Conservation (phyloP, 805 yeast species). For the Priceomyces carsonii region DNA sequence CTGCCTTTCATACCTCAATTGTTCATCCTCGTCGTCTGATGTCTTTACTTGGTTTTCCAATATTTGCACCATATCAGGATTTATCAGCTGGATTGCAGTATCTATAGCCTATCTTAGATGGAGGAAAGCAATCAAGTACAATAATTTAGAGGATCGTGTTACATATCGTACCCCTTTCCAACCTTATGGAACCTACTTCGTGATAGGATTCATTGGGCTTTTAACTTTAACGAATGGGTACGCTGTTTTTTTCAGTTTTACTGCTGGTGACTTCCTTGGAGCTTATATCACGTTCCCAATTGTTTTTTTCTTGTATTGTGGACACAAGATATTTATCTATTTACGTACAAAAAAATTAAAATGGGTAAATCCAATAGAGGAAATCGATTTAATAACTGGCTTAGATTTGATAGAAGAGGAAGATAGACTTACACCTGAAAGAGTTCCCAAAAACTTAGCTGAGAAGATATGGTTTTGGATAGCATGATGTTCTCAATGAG, state of each 20-base stretch:
- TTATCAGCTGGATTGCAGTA: conserved; percentile 60
- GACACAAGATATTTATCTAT: conserved; percentile 52
- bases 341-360: conserved; percentile 5
- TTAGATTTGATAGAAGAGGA: conserved; percentile 53
- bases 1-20: conserved; percentile 54
- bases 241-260: conserved; percentile 61
- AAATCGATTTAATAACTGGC: conserved; percentile 57
- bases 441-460: conserved; percentile 31
- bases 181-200: conserved; percentile 58
- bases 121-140: conserved; percentile 60
- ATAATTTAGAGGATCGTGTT: conserved; percentile 53
- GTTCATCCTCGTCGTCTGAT: conserved; percentile 47
- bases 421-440: conserved; percentile 30
- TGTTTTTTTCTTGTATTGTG: conserved; percentile 52
- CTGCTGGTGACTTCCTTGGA: conserved; percentile 60
- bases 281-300: conserved; percentile 69
- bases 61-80: conserved; percentile 65
- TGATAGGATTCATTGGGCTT: conserved; percentile 49
- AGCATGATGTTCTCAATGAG: no score
- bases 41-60: conserved; percentile 70
- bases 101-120: conserved; percentile 57
- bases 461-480: conserved; percentile 48
- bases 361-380: conserved; percentile 54
- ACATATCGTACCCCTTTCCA: conserved; percentile 58
- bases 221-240: conserved; percentile 69